These are phyloP conservation scores for Backusella sp. DNA, from an alignment of 192 early-diverging fungal genomes.

Conservation along the genomic window DNA sequence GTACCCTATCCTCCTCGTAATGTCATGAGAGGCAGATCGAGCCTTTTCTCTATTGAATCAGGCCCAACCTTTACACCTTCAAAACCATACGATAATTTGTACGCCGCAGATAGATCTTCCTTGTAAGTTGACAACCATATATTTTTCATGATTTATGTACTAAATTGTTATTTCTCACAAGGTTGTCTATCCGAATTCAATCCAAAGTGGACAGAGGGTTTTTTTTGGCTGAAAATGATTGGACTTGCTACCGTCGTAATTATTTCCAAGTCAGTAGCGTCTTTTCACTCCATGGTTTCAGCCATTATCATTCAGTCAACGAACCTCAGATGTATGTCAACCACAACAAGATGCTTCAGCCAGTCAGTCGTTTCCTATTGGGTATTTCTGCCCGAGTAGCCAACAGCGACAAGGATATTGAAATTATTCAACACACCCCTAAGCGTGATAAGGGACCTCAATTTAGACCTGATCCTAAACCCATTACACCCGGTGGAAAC, in stretches of 20 bases:
- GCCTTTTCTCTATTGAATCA: conserved; percentile 4
- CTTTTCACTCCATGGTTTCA: conserved; percentile 41
- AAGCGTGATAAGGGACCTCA: conserved; percentile 89
- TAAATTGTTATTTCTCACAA: conserved; percentile 16
- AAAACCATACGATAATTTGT: conserved; percentile 22
- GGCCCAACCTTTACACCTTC: conserved; percentile 20
- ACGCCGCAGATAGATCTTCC: conserved; percentile 14
- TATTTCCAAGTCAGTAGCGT: conserved; percentile 73
- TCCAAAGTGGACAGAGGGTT: conserved; percentile 80
- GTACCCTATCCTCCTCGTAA: background rate
- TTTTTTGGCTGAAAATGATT: conserved; percentile 71
- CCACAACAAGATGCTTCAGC: conserved; percentile 43
- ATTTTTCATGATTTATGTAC: background rate
- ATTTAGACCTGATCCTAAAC: conserved; percentile 49
- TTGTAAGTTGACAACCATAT: conserved; percentile 10
- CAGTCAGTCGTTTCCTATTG: conserved; percentile 60
- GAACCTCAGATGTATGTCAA: conserved; percentile 16
- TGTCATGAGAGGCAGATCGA: conserved; percentile 3
- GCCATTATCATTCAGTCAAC: background rate
- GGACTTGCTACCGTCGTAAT: conserved; percentile 89
- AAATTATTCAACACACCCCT: conserved; percentile 73
- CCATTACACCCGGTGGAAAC: conserved; percentile 43
- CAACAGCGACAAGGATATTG: conserved; percentile 54
- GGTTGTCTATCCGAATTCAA: conserved; percentile 51
- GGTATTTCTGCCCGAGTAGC: conserved; percentile 62